Evolutionary conservation across 768 basidiomycete species (phyloP).

Genomic region (Termitomyces sp.): DNA sequence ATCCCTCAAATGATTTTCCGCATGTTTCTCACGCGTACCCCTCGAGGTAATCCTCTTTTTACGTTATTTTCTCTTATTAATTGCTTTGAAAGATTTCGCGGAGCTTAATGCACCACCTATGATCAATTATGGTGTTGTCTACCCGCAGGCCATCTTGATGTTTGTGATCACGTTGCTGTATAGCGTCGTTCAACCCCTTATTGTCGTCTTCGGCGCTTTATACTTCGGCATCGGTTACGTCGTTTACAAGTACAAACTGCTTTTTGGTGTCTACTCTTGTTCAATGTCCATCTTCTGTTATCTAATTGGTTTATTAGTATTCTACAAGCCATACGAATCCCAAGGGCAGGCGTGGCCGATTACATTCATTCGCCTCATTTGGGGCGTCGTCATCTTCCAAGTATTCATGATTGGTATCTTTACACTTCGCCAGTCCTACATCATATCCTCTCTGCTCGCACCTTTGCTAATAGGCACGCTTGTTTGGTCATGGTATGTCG

Average conservation of each 20-base stretch:
- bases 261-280: slow-evolving; percentile 66
- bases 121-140: slow-evolving; percentile 97
- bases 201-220: slow-evolving; percentile 89
- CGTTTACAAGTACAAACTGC: slow-evolving; percentile 96
- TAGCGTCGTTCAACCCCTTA: slow-evolving; percentile 93
- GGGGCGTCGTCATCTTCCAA: slow-evolving; percentile 91
- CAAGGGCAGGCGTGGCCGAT: slow-evolving; percentile 98
- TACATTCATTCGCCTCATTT: slow-evolving; percentile 87
- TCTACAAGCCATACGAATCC: slow-evolving; percentile 98
- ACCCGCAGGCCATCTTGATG: slow-evolving; percentile 94
- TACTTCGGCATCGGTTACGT: slow-evolving; percentile 97
- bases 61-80: neutral
- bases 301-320: slow-evolving; percentile 48
- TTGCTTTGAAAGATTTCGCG: slow-evolving; percentile 68
- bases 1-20: slow-evolving; percentile 74
- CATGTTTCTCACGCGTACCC: slow-evolving; percentile 80
- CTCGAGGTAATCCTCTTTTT: slow-evolving; percentile 57
- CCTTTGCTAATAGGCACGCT: slow-evolving; percentile 76
- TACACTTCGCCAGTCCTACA: slow-evolving; percentile 47
- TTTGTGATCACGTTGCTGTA: slow-evolving; percentile 95
- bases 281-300: neutral
- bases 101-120: slow-evolving; percentile 96
- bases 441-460: slow-evolving; percentile 51
- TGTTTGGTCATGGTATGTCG: slow-evolving; percentile 77
- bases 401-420: slow-evolving; percentile 98